Evolutionary conservation across 495 filamentous ascomycete genomes (phyloP).

Genomic region (Talaromyces adpressus): DNA sequence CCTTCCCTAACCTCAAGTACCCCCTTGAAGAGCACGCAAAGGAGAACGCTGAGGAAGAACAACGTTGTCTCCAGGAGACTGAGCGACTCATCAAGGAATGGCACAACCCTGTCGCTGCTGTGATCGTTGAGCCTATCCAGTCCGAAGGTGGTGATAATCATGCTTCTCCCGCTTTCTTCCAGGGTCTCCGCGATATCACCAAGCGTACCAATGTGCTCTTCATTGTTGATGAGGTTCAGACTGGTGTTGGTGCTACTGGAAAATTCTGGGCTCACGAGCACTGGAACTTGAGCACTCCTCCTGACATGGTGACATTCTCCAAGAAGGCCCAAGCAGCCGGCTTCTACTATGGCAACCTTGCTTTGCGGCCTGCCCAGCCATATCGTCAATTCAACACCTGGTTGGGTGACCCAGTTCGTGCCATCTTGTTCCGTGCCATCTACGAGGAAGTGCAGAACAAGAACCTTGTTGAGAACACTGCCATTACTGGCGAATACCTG

Average conservation of each 20-base stretch:
- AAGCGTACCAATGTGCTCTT: slow-evolving; percentile 80
- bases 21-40: slow-evolving; percentile 75
- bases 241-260: slow-evolving; percentile 85
- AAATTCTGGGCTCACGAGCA: slow-evolving; percentile 99
- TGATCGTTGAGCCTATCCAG: slow-evolving; percentile 93
- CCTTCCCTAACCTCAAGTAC: slow-evolving; percentile 87
- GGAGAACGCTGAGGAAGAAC: slow-evolving; percentile 79
- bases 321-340: slow-evolving; percentile 99
- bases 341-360: slow-evolving; percentile 87
- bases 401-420: slow-evolving; percentile 96
- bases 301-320: slow-evolving; percentile 97
- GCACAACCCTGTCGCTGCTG: slow-evolving; percentile 81
- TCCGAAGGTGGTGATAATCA: slow-evolving; percentile 99
- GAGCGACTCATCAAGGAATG: slow-evolving; percentile 79
- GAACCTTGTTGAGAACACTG: slow-evolving; percentile 75
- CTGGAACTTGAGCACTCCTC: slow-evolving; percentile 78
- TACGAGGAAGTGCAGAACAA: slow-evolving; percentile 79
- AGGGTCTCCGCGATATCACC: slow-evolving; percentile 76
- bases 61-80: slow-evolving; percentile 79
- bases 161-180: slow-evolving; percentile 89
- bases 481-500: slow-evolving; percentile 76
- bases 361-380: slow-evolving; percentile 93
- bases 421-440: slow-evolving; percentile 87
- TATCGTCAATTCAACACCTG: slow-evolving; percentile 99
- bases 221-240: slow-evolving; percentile 98